Evolutionary conservation across 2,329 filamentous ascomycete species (phyloP), one percentile per base, ranked within the genome.

Genomic region (Colletotrichum tropicicola): DNA sequence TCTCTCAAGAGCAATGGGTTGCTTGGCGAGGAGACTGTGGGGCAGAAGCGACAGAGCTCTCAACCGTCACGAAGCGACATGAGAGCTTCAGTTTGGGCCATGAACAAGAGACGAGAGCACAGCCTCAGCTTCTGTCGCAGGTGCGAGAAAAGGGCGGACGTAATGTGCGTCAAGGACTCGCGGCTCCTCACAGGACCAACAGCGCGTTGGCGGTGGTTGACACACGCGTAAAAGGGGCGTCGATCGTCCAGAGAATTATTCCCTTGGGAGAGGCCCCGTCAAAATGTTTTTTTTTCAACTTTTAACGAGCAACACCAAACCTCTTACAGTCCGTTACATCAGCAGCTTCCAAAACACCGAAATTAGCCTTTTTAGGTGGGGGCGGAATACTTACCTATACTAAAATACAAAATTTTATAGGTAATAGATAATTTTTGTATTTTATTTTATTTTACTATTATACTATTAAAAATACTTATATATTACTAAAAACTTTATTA

Each of bases 21-120:
- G 19, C 55, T 53, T 48, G 28, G 53, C 28, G 23, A 21, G 21
- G 41, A 12, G 47, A 47, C 15, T 10, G 55, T 21, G 47, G 41
- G 47, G 47, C 55, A 47, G 25, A 53, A 59, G 47, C 39, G 60
- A 64, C 28, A 27, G 12, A n/a, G n/a, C n/a, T 19, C 21, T 15
- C 27, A 41, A 21, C 30, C 41, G 54, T 28, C 54, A 8, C 21
- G 52, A 27, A 23, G 37, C 30, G 54, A 45, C 37, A n/a, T 51
- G 54, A 47, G 17, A 45, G 37, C n/a, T 54, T 30, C 32, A 27
- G 25, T 23, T 23, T 21, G n/a, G 7, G n/a, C n/a, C n/a, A n/a
- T n/a, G n/a, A n/a, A n/a, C n/a, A n/a, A 12, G 37, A n/a, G 17
- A 52, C 32, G 23, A 8, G 7, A n/a, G n/a, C n/a, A n/a, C n/a